Percentiles rank a stretch among this genome's conserved stretches.
Conservation (phyloP, 768 basidiomycete species). For the Lyophyllum atratum region DNA sequence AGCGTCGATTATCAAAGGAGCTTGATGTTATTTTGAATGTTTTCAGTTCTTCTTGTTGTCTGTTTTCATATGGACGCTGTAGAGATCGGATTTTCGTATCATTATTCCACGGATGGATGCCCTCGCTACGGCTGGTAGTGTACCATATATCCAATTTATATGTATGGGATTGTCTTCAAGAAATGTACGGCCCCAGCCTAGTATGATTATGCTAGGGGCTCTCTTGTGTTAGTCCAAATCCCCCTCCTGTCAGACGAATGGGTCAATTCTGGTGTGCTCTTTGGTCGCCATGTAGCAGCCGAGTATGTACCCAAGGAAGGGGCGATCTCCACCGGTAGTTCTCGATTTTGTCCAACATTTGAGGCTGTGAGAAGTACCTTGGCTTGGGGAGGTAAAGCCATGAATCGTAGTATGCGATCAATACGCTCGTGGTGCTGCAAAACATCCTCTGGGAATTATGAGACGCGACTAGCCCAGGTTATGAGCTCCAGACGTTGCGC, state of each 20-base stretch:
- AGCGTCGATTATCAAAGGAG: slow-evolving; percentile 17
- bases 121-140: background rate
- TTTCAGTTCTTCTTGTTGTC: background rate
- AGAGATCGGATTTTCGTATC: background rate
- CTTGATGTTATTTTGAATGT: background rate
- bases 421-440: background rate
- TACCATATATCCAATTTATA: too few relatives aligned
- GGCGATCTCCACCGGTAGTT: too few relatives aligned
- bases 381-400: background rate
- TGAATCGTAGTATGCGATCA: background rate
- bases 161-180: too few relatives aligned
- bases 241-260: too few relatives aligned
- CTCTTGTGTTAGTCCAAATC: too few relatives aligned
- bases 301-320: too few relatives aligned
- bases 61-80: background rate
- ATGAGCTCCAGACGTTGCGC: background rate
- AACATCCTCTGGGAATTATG: background rate
- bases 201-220: too few relatives aligned
- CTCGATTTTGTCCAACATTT: too few relatives aligned
- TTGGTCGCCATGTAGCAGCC: too few relatives aligned
- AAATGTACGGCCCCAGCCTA: too few relatives aligned
- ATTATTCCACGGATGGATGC: background rate
- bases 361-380: too few relatives aligned
- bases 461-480: background rate
- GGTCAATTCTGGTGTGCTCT: too few relatives aligned